Conservation (phyloP, 73 alveolate species). For the Symbiodinium pilosum region DNA sequence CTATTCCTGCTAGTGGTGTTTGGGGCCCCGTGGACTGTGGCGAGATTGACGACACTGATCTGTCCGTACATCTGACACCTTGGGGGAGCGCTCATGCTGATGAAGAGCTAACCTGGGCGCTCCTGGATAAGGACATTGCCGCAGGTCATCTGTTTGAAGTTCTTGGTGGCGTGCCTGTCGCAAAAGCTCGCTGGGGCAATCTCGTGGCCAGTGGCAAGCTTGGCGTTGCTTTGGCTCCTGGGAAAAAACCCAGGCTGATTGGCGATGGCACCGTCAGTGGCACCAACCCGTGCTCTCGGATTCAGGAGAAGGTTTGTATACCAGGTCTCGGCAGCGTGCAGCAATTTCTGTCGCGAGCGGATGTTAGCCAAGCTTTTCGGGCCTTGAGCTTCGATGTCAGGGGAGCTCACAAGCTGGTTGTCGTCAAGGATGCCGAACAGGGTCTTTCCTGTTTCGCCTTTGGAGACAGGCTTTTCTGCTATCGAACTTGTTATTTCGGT, state of each 20-base stretch:
- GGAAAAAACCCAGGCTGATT: not conserved
- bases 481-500: not conserved
- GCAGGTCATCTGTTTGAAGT: not conserved
- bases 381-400: not conserved
- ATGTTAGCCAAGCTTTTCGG: too few relatives aligned
- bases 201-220: not conserved
- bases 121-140: not conserved
- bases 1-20: not conserved
- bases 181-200: not conserved
- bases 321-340: not conserved
- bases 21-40: not conserved
- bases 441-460: not conserved
- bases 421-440: not conserved
- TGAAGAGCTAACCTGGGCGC: not conserved
- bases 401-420: not conserved
- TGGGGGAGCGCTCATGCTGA: constrained; percentile 5
- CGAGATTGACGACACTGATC: not conserved
- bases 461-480: not conserved
- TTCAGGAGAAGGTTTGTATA: not conserved
- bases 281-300: not conserved
- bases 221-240: not conserved
- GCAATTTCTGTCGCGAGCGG: not conserved
- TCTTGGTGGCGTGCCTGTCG: not conserved
- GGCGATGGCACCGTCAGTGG: not conserved
- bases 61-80: not conserved